Evolutionary conservation across 179 eudicot genomes (phyloP).

Genomic region (Patellifolia procumbens): DNA sequence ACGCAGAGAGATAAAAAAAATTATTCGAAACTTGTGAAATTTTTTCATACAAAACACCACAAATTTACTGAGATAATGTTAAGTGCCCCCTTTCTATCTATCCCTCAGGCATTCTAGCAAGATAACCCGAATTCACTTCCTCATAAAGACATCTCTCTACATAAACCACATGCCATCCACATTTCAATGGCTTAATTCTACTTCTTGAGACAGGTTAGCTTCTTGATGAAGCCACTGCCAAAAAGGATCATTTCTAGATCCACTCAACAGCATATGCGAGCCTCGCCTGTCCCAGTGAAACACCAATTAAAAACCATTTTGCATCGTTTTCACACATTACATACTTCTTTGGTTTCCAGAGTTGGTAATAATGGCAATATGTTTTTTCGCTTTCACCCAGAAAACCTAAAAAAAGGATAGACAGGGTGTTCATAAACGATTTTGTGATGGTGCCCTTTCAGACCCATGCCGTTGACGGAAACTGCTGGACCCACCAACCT

Average conservation of each 20-base stretch:
- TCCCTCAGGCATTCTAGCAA: constrained; percentile 5
- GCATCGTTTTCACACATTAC: constrained; percentile 48
- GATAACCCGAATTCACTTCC: background rate
- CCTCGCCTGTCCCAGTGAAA: constrained; percentile 17
- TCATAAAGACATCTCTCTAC: background rate
- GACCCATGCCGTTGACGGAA: constrained; percentile 70
- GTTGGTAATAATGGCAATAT: constrained; percentile 24
- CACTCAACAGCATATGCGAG: constrained; percentile 22
- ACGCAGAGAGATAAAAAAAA: background rate
- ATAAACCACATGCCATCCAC: constrained; percentile 8
- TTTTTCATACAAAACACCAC: constrained; percentile 27
- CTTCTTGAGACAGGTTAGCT: constrained; percentile 9
- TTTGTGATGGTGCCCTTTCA: constrained; percentile 66
- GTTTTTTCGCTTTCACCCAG: constrained; percentile 26
- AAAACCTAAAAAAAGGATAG: constrained; percentile 10
- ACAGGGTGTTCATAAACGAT: constrained; percentile 42
- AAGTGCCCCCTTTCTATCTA: constrained; percentile 13
- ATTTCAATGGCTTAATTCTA: constrained; percentile 15
- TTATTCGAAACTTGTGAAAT: constrained; percentile 16
- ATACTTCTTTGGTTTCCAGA: constrained; percentile 26
- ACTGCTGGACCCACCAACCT: constrained; percentile 41
- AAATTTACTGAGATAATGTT: constrained; percentile 20
- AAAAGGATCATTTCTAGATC: constrained; percentile 22
- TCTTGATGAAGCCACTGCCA: constrained; percentile 21
- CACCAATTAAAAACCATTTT: constrained; percentile 28